Evolutionary conservation across 2,329 filamentous ascomycete species (phyloP), one percentile per base, ranked within the genome.

Genomic region (Microsporum canis): DNA sequence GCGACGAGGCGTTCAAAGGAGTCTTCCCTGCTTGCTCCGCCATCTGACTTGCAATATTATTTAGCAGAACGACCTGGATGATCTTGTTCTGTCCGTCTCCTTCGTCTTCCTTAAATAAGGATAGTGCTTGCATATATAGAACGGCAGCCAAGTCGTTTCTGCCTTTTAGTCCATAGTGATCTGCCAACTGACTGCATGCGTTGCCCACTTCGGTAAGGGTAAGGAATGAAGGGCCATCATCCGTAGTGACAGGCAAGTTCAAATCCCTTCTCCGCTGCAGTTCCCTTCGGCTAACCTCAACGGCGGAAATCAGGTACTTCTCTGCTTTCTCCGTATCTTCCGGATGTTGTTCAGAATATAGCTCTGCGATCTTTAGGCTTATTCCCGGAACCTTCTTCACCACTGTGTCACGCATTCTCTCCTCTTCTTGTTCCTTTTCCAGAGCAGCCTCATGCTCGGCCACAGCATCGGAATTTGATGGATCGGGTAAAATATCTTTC

Each of bases 91-190:
- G 75, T 2, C 66, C 63, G 31, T 70, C 70, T 57, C 59, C 58
- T 53, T 77, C 73, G 3, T 71, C 71, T 29, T 66, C 65, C 7
- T 84, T 80, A 71, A 84, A 86, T 53, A 94, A 75, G 17, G 85
- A 81, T 38, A 96, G 79, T 4, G 91, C 89, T 69, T 95, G 90
- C 68, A 96, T 84, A 71, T 91, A 95, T 34, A 96, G 79, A 2
- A 91, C 91, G 27, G 91, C 82, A 4, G 91, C 88, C 1, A 96
- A 84, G 66, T 92, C 88, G 69, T 90, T 87, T 67, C 88, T 84
- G 51, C 86, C 83, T 67, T 84, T 84, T 57, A 82, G 80, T 69
- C 89, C 84, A 73, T 95, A 96, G 67, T 86, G 84, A 62, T 86
- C 82, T 17, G 84, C 92, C 29, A 96, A 80, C 10, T 88, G 87